These are phyloP conservation scores for Aspergillus melleus DNA, from an alignment of 2,329 filamentous ascomycete genomes.

Conservation along the genomic window DNA sequence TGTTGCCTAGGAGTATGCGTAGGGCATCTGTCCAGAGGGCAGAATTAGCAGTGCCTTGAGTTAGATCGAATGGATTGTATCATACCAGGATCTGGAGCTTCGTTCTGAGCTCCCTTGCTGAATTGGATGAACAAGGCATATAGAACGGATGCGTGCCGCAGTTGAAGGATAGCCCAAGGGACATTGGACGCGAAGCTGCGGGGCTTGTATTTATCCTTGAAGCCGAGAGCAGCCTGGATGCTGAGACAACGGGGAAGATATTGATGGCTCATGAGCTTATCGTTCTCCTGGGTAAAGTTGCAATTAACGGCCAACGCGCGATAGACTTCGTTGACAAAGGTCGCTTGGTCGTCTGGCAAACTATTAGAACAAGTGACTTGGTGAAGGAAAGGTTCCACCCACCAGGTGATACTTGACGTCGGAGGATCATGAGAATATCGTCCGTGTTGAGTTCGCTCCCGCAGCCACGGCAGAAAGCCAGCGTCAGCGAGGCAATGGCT, in stretches of 20 bases:
- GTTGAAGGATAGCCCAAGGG: conserved; percentile 71
- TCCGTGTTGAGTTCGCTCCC: conserved; percentile 59
- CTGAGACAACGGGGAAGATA: conserved; percentile 75
- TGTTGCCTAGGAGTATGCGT: conserved; percentile 69
- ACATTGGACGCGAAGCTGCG: conserved; percentile 71
- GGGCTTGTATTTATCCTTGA: conserved; percentile 61
- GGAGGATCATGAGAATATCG: conserved; percentile 67
- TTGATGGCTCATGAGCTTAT: conserved; percentile 71
- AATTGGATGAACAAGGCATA: conserved; percentile 66
- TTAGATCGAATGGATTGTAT: neutral
- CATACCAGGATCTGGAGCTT: conserved; percentile 59
- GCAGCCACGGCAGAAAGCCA: conserved; percentile 52
- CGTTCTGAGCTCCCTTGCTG: conserved; percentile 53
- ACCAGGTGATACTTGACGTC: conserved; percentile 50
- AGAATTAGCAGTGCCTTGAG: neutral
- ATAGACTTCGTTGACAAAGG: conserved; percentile 67
- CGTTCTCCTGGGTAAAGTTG: conserved; percentile 80
- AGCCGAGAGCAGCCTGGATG: conserved; percentile 76
- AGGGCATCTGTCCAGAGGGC: conserved; percentile 60
- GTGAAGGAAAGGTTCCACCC: conserved; percentile 39
- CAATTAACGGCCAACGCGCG: conserved; percentile 69
- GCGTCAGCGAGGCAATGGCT: conserved; percentile 62
- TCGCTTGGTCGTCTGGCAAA: conserved; percentile 56
- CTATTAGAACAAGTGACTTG: conserved; percentile 22
- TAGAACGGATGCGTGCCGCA: conserved; percentile 66